Conservation (phyloP, 306 rosid species). For the Heteromeles arbutifolia region DNA sequence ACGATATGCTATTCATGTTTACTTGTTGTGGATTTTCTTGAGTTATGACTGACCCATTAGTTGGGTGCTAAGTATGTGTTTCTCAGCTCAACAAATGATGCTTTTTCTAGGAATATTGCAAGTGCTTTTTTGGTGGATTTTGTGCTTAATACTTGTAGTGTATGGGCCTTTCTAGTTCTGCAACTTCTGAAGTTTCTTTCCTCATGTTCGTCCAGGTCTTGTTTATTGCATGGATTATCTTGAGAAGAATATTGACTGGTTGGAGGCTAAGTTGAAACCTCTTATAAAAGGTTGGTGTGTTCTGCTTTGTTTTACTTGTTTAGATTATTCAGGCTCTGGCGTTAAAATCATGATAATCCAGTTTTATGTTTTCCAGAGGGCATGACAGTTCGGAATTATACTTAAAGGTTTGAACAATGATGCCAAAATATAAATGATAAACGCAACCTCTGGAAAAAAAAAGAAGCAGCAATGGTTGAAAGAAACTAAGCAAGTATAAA, state of each 20-base stretch:
- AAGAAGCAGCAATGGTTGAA: not conserved
- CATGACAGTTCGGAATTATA: not conserved
- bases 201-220: constrained; percentile 55
- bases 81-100: not conserved
- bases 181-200: constrained; percentile 10
- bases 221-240: constrained; percentile 92
- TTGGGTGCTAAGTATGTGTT: not conserved
- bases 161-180: constrained; percentile 1
- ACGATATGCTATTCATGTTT: not conserved
- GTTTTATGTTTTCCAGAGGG: not conserved
- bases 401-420: not conserved
- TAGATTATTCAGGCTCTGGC: not conserved
- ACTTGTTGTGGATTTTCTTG: not conserved
- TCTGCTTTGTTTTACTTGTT: constrained; percentile 6
- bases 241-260: constrained; percentile 91
- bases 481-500: not conserved
- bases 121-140: not conserved
- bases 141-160: not conserved
- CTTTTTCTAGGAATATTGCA: not conserved
- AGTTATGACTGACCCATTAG: not conserved
- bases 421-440: not conserved
- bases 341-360: not conserved
- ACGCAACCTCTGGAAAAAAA: not conserved
- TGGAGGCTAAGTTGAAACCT: constrained; percentile 73
- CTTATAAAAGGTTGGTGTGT: constrained; percentile 67